These are phyloP conservation scores for Tetracladium marchalianum DNA, from an alignment of 495 filamentous ascomycete genomes.

Conservation along the genomic window DNA sequence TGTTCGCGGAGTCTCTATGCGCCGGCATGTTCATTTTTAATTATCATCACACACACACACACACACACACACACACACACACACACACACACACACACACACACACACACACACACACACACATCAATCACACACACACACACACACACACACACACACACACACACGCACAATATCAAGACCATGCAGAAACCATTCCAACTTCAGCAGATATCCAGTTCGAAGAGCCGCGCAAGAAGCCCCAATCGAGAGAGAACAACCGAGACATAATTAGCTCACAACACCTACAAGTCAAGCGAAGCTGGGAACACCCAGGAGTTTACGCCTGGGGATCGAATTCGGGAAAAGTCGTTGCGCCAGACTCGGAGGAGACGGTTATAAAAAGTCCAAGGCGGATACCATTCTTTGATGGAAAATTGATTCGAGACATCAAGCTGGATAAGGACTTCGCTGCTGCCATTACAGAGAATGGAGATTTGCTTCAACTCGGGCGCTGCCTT, in stretches of 20 bases:
- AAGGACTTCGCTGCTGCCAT: slow-evolving; percentile 80
- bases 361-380: slow-evolving; percentile 62
- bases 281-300: slow-evolving; percentile 77
- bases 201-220: slow-evolving; percentile 41
- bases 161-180: too few relatives aligned
- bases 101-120: too few relatives aligned
- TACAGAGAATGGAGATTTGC: slow-evolving; percentile 74
- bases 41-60: too few relatives aligned
- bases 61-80: too few relatives aligned
- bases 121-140: too few relatives aligned
- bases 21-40: slow-evolving; percentile 8
- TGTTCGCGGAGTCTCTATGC: slow-evolving; percentile 16
- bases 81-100: too few relatives aligned
- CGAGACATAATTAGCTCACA: slow-evolving; percentile 65
- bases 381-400: slow-evolving; percentile 70
- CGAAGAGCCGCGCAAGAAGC: slow-evolving; percentile 45
- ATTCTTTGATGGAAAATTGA: slow-evolving; percentile 76
- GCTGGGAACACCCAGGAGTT: slow-evolving; percentile 81
- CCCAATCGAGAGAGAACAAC: slow-evolving; percentile 52
- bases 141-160: too few relatives aligned
- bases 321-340: slow-evolving; percentile 90
- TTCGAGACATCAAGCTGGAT: slow-evolving; percentile 82
- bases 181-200: slow-evolving; percentile 38
- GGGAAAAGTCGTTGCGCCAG: slow-evolving; percentile 77
- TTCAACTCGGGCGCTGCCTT: slow-evolving; percentile 88